Base-by-base conservation (phyloP, 2,329 filamentous ascomycete genomes). In the Aureobasidium sp. region DNA sequence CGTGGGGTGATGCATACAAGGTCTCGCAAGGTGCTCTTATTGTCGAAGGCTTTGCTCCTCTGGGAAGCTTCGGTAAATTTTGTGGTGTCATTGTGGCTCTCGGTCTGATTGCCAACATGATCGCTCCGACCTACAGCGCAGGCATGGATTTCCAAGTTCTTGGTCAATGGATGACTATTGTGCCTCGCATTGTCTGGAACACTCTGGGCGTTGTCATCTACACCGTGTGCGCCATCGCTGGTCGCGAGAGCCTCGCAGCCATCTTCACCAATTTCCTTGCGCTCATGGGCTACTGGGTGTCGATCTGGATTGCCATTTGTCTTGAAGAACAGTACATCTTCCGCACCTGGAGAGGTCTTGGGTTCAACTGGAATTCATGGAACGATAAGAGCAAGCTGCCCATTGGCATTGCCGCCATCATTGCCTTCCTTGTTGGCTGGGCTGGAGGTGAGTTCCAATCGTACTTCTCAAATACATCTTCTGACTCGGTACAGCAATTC, bases 231-330 rank as follows among this genome's bases (percentile, higher is more conserved):
- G 86, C 85, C 0, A 77, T 88, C 17, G 86, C 80, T 0, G 86
- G 87, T 0, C 80, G 85, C 15, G 78, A 80, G 27, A 73, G 85
- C 66, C 78, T 89, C 1, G 81, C 84, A 0, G 79, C 79, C 29
- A 87, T 89, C 63, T 87, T 89, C 70, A 84, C 83, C 12, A 88
- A 88, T 69, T 88, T 89, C 70, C 77, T 89, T 5, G 84, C 85
- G 0, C 74, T 89, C 26, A 88, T 89, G 83, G 87, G 86, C 1
- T 89, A 88, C 72, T 89, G 85, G 85, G 79, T 87, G 17, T 80
- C 80, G 15, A 83, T 87, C 48, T 87, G 84, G 83, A 78, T 87
- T 23, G 80, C 81, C 1, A 86, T 89, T 51, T 76, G 83, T 1
- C 71, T 85, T 2, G 79, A 84, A 68, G 87, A 89, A 68, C 81